phyloP scores from a whole-genome alignment of 2,329 filamentous ascomycete species.

The Cladosporium cucumerinum region DNA sequence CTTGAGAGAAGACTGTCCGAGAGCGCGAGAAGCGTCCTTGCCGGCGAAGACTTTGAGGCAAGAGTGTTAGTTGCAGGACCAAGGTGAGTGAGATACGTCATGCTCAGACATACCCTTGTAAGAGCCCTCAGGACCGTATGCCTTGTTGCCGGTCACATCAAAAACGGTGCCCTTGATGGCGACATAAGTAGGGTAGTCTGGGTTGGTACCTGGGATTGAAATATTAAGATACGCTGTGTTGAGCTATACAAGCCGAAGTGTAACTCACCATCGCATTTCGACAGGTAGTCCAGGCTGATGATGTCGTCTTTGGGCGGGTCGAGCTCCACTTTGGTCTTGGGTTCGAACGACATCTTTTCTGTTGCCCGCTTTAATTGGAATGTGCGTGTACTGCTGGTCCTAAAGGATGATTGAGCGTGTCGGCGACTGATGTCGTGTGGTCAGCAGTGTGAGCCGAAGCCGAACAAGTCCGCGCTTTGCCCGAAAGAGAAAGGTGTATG shows the following conservation, averaged over 20 bases:
- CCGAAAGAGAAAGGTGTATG: neutral
- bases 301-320: constrained; percentile 82
- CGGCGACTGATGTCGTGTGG: constrained; percentile 5
- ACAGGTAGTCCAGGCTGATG: constrained; percentile 76
- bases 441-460: neutral
- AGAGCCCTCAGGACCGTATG: constrained; percentile 76
- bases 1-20: constrained; percentile 84
- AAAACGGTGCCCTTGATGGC: constrained; percentile 82
- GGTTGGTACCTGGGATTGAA: constrained; percentile 57
- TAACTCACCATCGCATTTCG: constrained; percentile 74
- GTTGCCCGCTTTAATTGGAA: neutral
- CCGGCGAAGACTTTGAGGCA: constrained; percentile 80
- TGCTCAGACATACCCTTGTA: constrained; percentile 69
- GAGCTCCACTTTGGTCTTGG: constrained; percentile 71
- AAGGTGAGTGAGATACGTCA: neutral
- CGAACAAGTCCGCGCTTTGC: constrained; percentile 1
- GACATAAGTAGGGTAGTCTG: constrained; percentile 57
- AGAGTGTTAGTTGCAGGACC: neutral
- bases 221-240: neutral
- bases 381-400: neutral
- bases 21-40: constrained; percentile 89
- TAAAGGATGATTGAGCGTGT: neutral
- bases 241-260: neutral
- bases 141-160: constrained; percentile 85
- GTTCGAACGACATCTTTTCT: constrained; percentile 57